These are phyloP conservation scores for Hypoxylon subgilvum DNA, from an alignment of 495 filamentous ascomycete species.

Conservation along the genomic window DNA sequence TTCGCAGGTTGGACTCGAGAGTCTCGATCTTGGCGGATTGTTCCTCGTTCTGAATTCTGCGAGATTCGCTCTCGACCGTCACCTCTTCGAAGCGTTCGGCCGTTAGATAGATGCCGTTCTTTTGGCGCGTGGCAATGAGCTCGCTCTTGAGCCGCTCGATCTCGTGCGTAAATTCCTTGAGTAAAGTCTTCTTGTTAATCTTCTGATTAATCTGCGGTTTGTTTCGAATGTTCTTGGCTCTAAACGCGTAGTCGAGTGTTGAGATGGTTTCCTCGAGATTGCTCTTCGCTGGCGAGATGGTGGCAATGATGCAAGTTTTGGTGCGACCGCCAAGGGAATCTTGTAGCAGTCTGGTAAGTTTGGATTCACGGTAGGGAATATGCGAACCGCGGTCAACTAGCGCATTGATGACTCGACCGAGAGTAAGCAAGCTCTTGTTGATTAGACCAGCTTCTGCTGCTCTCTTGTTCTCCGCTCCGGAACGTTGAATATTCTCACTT, in stretches of 20 bases:
- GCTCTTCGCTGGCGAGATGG: constrained; percentile 88
- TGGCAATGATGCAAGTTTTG: constrained; percentile 98
- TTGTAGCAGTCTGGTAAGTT: constrained; percentile 91
- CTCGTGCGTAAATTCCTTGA: constrained; percentile 88
- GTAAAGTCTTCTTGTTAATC: constrained; percentile 87
- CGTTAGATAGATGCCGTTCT: constrained; percentile 92
- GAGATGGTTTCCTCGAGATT: constrained; percentile 98
- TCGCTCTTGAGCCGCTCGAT: constrained; percentile 94
- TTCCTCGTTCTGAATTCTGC: constrained; percentile 90
- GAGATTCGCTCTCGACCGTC: constrained; percentile 86
- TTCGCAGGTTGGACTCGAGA: constrained; percentile 84
- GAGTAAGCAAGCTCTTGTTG: constrained; percentile 94
- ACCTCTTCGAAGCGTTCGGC: constrained; percentile 85
- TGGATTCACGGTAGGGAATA: constrained; percentile 96
- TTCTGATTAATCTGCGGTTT: constrained; percentile 93
- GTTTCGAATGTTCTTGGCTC: constrained; percentile 97
- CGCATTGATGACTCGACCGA: constrained; percentile 97
- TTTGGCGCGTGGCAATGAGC: constrained; percentile 87
- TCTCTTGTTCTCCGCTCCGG: constrained; percentile 96
- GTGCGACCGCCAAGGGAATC: constrained; percentile 94
- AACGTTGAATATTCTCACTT: constrained; percentile 95
- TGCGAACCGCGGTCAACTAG: constrained; percentile 88
- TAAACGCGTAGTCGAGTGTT: constrained; percentile 94
- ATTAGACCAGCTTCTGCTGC: constrained; percentile 94
- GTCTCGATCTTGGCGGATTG: constrained; percentile 90